These are phyloP conservation scores for Calycina marina DNA, from an alignment of 2,329 filamentous ascomycete genomes.

Conservation along the genomic window DNA sequence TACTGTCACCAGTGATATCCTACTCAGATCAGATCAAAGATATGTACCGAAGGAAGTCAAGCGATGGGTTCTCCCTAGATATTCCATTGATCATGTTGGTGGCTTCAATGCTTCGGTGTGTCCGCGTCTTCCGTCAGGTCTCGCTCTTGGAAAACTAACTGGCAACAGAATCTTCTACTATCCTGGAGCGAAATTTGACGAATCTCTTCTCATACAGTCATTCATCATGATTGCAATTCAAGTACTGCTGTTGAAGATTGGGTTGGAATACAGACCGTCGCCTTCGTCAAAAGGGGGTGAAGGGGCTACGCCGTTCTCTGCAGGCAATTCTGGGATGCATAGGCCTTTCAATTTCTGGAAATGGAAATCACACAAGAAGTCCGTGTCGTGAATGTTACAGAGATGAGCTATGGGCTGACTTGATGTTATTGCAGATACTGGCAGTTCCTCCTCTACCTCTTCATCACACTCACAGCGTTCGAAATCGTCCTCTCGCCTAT, in stretches of 20 bases:
- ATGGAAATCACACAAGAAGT: slow-evolving; percentile 59
- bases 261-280: slow-evolving; percentile 49
- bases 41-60: slow-evolving; percentile 49
- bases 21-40: slow-evolving; percentile 52
- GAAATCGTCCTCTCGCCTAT: slow-evolving; percentile 53
- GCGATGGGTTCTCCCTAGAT: slow-evolving; percentile 54
- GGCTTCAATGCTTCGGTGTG: slow-evolving; percentile 48
- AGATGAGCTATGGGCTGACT: slow-evolving; percentile 1
- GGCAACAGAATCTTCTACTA: slow-evolving; percentile 50
- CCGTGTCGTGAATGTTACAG: slow-evolving; percentile 8
- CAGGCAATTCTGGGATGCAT: slow-evolving; percentile 23
- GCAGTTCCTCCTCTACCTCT: slow-evolving; percentile 59
- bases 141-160: slow-evolving; percentile 3
- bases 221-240: slow-evolving; percentile 52
- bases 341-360: slow-evolving; percentile 73
- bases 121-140: neutral
- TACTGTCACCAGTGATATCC: slow-evolving; percentile 47
- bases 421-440: slow-evolving; percentile 43
- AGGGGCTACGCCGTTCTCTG: slow-evolving; percentile 46
- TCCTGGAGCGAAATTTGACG: slow-evolving; percentile 50
- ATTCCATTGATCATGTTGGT: slow-evolving; percentile 61
- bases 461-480: slow-evolving; percentile 41
- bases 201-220: slow-evolving; percentile 47
- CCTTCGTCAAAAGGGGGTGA: slow-evolving; percentile 46
- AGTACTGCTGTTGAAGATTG: slow-evolving; percentile 48